Evolutionary conservation across 208 protist species (phyloP).

Genomic region (Tritrichomonas foetus): DNA sequence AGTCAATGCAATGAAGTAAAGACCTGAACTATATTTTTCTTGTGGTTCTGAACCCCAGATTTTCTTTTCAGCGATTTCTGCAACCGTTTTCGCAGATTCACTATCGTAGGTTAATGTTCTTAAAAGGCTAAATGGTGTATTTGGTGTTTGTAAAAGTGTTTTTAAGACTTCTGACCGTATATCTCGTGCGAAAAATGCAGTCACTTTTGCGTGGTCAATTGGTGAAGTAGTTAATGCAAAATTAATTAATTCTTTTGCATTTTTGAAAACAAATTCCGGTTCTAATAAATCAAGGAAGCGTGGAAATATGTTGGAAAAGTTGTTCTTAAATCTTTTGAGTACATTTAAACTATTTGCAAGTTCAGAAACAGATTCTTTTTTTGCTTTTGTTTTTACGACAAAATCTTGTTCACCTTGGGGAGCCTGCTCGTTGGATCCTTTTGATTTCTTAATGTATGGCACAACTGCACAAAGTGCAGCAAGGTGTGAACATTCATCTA

Average conservation of each 20-base stretch:
- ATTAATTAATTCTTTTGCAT: background rate
- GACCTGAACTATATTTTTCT: background rate
- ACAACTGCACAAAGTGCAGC: background rate
- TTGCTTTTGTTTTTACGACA: background rate
- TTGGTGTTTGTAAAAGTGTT: background rate
- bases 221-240: background rate
- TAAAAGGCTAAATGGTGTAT: background rate
- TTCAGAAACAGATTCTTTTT: background rate
- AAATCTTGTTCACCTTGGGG: background rate
- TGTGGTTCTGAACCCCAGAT: background rate
- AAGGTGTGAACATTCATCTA: background rate
- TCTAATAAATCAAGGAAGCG: background rate
- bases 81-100: background rate
- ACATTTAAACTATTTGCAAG: background rate
- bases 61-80: background rate
- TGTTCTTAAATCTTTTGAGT: background rate
- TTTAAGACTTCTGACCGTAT: background rate
- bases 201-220: background rate
- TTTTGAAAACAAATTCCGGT: background rate
- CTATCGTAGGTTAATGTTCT: background rate
- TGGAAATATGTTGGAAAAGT: background rate
- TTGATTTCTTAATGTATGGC: background rate
- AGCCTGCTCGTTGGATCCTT: background rate
- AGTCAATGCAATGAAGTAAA: background rate
- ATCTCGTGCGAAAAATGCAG: background rate